phyloP scores from a whole-genome alignment of 495 filamentous ascomycete genomes.

The Penicillium arizonense region DNA sequence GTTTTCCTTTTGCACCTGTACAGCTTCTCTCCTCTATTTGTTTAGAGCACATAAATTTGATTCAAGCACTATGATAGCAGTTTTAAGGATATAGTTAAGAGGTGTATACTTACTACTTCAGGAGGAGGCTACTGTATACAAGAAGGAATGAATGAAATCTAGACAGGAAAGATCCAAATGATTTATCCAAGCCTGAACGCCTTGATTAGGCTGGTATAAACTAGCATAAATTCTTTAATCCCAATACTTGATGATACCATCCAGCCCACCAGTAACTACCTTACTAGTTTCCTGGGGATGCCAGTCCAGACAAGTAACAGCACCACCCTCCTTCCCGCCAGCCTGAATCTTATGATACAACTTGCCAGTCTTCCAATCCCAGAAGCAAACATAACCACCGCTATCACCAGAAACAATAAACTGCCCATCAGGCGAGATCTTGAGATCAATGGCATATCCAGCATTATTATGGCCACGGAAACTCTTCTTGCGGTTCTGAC shows the following conservation, averaged over 20 bases:
- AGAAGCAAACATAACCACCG: conserved; percentile 88
- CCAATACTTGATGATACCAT: conserved; percentile 91
- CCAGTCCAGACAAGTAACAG: conserved; percentile 83
- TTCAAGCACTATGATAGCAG: not conserved
- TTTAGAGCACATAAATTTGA: too few relatives aligned
- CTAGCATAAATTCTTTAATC: conserved; percentile 55
- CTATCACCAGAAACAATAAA: conserved; percentile 82
- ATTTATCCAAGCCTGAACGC: not conserved
- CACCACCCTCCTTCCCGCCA: conserved; percentile 56
- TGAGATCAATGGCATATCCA: conserved; percentile 88
- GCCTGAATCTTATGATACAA: conserved; percentile 95
- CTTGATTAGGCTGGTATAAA: conserved; percentile 3
- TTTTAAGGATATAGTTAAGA: too few relatives aligned
- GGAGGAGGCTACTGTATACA: too few relatives aligned
- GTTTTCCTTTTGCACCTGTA: not conserved
- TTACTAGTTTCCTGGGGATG: conserved; percentile 94
- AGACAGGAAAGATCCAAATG: not conserved
- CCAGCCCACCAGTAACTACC: conserved; percentile 84
- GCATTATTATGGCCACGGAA: conserved; percentile 95
- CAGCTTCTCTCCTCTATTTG: not conserved
- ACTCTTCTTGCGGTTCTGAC: conserved; percentile 94
- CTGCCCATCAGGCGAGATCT: conserved; percentile 85
- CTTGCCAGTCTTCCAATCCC: conserved; percentile 99
- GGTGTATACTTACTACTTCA: not conserved
- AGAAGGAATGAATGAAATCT: too few relatives aligned